These are phyloP conservation scores for Suhomyces coccinellae DNA, from an alignment of 1,139 yeast genomes.

Conservation along the genomic window DNA sequence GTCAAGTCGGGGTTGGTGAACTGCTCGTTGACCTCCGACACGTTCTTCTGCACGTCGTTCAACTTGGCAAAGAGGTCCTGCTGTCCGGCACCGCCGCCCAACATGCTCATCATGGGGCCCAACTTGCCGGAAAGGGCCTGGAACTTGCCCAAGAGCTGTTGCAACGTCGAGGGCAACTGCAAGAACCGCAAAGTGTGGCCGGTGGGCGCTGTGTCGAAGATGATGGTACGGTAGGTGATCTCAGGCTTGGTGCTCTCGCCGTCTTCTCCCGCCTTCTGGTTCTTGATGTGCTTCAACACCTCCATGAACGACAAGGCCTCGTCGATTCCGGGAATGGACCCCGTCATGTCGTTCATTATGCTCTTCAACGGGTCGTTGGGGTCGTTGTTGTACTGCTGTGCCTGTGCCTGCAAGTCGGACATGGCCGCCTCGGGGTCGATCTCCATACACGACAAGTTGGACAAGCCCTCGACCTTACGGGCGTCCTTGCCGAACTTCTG, in stretches of 20 bases:
- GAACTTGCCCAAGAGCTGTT: slow-evolving; percentile 81
- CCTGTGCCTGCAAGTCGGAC: slow-evolving; percentile 78
- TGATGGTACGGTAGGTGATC: slow-evolving; percentile 74
- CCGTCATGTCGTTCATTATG: slow-evolving; percentile 89
- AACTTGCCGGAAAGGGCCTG: slow-evolving; percentile 81
- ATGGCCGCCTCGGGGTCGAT: slow-evolving; percentile 95
- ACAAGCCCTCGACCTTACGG: slow-evolving; percentile 83
- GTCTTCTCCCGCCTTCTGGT: slow-evolving; percentile 48
- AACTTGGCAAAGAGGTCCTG: slow-evolving; percentile 81
- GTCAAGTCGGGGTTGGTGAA: slow-evolving; percentile 95
- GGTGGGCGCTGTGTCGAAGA: slow-evolving; percentile 97
- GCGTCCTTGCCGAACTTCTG: slow-evolving; percentile 98
- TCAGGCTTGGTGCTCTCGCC: slow-evolving; percentile 38
- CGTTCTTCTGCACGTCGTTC: slow-evolving; percentile 78
- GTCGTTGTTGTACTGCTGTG: slow-evolving; percentile 55
- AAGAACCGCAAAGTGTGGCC: slow-evolving; percentile 95
- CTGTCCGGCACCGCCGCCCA: slow-evolving; percentile 65
- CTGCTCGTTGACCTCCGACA: slow-evolving; percentile 86
- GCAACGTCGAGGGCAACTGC: slow-evolving; percentile 89
- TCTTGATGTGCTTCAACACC: slow-evolving; percentile 92
- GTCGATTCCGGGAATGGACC: slow-evolving; percentile 96
- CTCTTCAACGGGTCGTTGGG: slow-evolving; percentile 63
- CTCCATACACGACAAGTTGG: slow-evolving; percentile 94
- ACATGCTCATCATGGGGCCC: slow-evolving; percentile 85
- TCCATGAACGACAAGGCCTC: slow-evolving; percentile 98